Conservation (phyloP, 2,329 filamentous ascomycete species). For the Xylaria arbuscula region DNA sequence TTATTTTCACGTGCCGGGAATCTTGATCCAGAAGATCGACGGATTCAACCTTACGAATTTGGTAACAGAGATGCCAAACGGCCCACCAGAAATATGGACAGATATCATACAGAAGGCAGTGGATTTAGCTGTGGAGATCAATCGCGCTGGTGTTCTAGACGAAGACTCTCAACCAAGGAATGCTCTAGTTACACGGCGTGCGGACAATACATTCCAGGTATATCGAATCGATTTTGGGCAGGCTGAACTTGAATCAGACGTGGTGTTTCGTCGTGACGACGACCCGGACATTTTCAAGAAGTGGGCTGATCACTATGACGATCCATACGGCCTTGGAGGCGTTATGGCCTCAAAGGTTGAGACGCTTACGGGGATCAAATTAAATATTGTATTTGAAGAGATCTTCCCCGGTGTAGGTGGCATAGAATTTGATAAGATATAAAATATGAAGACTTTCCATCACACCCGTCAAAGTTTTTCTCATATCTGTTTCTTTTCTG, state of each 20-base stretch:
- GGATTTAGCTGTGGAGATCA: background rate
- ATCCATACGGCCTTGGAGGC: background rate
- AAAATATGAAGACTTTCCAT: no score
- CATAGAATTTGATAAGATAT: no score
- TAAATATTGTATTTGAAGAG: background rate
- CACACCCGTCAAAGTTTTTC: no score
- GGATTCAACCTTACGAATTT: conserved; percentile 12
- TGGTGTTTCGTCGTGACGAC: background rate
- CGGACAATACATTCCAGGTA: background rate
- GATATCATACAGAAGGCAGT: conserved; percentile 5
- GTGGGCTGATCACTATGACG: background rate
- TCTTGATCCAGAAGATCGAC: conserved; percentile 17
- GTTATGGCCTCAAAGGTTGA: conserved; percentile 9
- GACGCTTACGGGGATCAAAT: conserved; percentile 4
- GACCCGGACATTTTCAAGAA: conserved; percentile 9
- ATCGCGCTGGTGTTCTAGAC: conserved; percentile 5
- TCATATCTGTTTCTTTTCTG: no score
- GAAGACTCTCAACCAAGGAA: conserved; percentile 10
- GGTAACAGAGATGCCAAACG: conserved; percentile 1
- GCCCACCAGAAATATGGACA: background rate
- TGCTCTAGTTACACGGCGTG: conserved; percentile 4
- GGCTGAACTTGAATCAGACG: conserved; percentile 7
- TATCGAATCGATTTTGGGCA: conserved; percentile 11
- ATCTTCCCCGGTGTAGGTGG: background rate
- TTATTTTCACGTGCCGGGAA: conserved; percentile 17